Percentiles rank a stretch among this genome's conserved stretches.
phyloP scores from a whole-genome alignment of 1,284 basidiomycete species.

The Pseudozyma sp. region DNA sequence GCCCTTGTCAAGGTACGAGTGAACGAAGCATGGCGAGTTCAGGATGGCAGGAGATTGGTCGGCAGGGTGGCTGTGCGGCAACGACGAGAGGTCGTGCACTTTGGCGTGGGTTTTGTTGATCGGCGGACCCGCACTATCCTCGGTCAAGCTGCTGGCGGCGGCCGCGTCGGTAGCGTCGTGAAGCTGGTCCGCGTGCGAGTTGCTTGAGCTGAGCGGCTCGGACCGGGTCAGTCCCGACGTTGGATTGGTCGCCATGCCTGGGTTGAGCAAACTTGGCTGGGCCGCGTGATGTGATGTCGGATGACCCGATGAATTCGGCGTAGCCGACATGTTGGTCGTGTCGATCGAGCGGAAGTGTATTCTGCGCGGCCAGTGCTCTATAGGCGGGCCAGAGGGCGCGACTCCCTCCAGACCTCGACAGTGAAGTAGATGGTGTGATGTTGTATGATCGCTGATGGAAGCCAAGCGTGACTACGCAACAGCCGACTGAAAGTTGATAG shows the following conservation, averaged over 20 bases:
- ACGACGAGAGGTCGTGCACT: conserved; percentile 41
- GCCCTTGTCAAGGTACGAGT: conserved; percentile 54
- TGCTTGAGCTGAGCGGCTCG: conserved; percentile 26
- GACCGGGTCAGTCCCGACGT: conserved; percentile 34
- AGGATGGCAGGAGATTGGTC: conserved; percentile 22
- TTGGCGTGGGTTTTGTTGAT: conserved; percentile 47
- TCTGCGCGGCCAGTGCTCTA: neutral
- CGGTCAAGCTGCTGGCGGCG: conserved; percentile 17
- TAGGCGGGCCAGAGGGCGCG: conserved; percentile 4
- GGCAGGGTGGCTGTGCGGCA: conserved; percentile 26
- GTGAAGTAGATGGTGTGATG: neutral
- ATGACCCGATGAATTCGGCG: conserved; percentile 13
- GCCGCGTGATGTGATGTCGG: conserved; percentile 10
- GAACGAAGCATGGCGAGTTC: conserved; percentile 59
- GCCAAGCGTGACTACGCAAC: neutral
- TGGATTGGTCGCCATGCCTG: conserved; percentile 45
- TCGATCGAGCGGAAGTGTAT: neutral
- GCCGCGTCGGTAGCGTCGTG: conserved; percentile 24
- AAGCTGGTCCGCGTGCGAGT: conserved; percentile 14
- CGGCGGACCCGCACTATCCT: conserved; percentile 7
- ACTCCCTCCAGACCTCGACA: neutral
- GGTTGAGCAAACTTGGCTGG: conserved; percentile 36
- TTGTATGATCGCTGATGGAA: neutral
- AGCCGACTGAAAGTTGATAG: too few relatives aligned
- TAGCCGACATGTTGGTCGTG: conserved; percentile 14